Conservation (phyloP, 768 basidiomycete genomes). For the Calocybe cyanea region DNA sequence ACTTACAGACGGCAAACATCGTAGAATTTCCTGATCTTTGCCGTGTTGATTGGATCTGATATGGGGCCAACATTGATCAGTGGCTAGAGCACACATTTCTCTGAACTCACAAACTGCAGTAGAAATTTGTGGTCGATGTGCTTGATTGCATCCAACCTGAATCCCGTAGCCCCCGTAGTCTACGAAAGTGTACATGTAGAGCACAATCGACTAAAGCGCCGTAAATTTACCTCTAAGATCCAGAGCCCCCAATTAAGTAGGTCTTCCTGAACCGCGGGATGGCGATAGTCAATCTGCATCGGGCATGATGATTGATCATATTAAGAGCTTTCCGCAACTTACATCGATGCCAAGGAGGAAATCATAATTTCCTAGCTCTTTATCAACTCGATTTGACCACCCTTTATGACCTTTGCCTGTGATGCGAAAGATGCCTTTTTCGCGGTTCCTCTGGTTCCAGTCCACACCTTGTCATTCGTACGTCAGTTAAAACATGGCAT, state of each 20-base stretch:
- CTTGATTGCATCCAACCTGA: slow-evolving; percentile 89
- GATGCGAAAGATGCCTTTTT: slow-evolving; percentile 70
- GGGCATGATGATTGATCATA: slow-evolving; percentile 2
- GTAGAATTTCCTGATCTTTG: slow-evolving; percentile 35
- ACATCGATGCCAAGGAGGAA: slow-evolving; percentile 77
- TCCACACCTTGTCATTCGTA: slow-evolving; percentile 57
- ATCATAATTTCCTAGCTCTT: slow-evolving; percentile 86
- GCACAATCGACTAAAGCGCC: slow-evolving; percentile 1
- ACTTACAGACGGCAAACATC: slow-evolving; percentile 57
- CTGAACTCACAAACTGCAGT: slow-evolving; percentile 56
- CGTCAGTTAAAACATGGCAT: not conserved
- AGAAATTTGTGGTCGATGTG: slow-evolving; percentile 76
- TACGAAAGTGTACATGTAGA: slow-evolving; percentile 21
- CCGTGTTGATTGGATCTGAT: slow-evolving; percentile 53
- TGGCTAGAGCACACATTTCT: not conserved
- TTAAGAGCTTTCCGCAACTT: slow-evolving; percentile 17
- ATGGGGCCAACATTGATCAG: not conserved
- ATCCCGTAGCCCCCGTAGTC: slow-evolving; percentile 70
- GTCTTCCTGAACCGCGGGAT: slow-evolving; percentile 77
- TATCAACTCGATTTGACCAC: slow-evolving; percentile 81
- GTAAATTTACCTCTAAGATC: slow-evolving; percentile 47
- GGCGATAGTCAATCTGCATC: slow-evolving; percentile 83
- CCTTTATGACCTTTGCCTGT: slow-evolving; percentile 61
- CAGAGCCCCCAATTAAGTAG: slow-evolving; percentile 75
- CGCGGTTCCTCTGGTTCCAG: slow-evolving; percentile 69